Conservation (phyloP, 805 yeast genomes). For the Yamadazyma sp. region DNA sequence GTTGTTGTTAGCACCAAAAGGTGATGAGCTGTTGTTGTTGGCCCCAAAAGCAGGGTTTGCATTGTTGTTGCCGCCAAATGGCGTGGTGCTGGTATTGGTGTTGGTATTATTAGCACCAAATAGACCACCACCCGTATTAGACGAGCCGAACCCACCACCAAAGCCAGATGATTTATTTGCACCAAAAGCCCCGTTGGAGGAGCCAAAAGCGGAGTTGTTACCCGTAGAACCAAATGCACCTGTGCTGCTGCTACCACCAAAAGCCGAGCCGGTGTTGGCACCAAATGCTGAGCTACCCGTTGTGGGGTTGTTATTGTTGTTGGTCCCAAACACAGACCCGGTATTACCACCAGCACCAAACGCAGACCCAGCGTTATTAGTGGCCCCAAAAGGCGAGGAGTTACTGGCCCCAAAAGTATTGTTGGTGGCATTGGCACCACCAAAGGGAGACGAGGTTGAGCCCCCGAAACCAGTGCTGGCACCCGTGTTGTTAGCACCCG, state of each 20-base stretch:
- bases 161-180: slow-evolving; percentile 15
- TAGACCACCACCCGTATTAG: slow-evolving; percentile 14
- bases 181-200: slow-evolving; percentile 22
- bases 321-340: slow-evolving; percentile 22
- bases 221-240: slow-evolving; percentile 31
- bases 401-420: slow-evolving; percentile 10
- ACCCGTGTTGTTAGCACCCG: slow-evolving; percentile 24
- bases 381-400: slow-evolving; percentile 23
- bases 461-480: slow-evolving; percentile 19
- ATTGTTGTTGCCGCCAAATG: slow-evolving; percentile 30
- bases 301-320: too few species aligned
- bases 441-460: slow-evolving; percentile 18
- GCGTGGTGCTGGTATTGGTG: slow-evolving; percentile 7
- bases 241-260: slow-evolving; percentile 27
- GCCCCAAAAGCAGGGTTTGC: slow-evolving; percentile 38
- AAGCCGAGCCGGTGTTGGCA: slow-evolving; percentile 4
- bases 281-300: slow-evolving; percentile 9
- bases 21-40: slow-evolving; percentile 18
- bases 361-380: slow-evolving; percentile 19
- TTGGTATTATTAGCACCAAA: slow-evolving; percentile 31
- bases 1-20: slow-evolving; percentile 17
- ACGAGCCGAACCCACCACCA: slow-evolving; percentile 21
- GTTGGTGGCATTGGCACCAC: slow-evolving; percentile 4
- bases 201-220: slow-evolving; percentile 24
- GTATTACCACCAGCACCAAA: slow-evolving; percentile 5